Evolutionary conservation across 2,329 filamentous ascomycete genomes (phyloP).

Genomic region (Mollisiaceae sp.): DNA sequence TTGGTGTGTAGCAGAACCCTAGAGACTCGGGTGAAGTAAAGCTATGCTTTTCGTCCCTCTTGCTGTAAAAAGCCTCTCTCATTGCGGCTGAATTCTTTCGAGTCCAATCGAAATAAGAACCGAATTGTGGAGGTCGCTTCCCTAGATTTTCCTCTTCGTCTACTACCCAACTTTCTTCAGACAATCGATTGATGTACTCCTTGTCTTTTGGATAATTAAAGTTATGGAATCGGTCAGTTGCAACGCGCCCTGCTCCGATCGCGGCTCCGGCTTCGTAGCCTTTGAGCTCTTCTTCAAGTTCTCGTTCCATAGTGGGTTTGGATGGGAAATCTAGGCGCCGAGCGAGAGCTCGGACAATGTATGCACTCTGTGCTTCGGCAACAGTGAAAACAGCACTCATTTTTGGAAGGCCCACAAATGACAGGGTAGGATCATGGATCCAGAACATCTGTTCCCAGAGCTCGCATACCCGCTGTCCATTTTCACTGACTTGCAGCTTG

Average conservation of each 20-base stretch:
- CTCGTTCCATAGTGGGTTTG: neutral
- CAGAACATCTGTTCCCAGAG: conserved; percentile 11
- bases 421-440: neutral
- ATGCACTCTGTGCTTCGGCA: conserved; percentile 4
- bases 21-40: conserved; percentile 1
- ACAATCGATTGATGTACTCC: conserved; percentile 9
- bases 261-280: neutral
- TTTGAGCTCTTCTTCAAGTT: neutral
- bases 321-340: neutral
- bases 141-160: neutral
- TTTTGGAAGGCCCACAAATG: conserved; percentile 2
- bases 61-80: neutral
- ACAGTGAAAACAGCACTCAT: conserved; percentile 8
- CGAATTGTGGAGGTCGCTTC: neutral
- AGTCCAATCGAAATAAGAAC: conserved; percentile 4
- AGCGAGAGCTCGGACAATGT: conserved; percentile 4
- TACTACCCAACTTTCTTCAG: neutral
- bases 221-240: neutral
- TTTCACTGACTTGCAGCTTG: neutral
- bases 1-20: neutral
- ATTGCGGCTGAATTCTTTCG: neutral
- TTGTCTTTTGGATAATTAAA: neutral
- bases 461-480: neutral
- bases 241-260: neutral
- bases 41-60: neutral